phyloP scores from a whole-genome alignment of 2,329 filamentous ascomycete species.

The Trichoderma sp. region DNA sequence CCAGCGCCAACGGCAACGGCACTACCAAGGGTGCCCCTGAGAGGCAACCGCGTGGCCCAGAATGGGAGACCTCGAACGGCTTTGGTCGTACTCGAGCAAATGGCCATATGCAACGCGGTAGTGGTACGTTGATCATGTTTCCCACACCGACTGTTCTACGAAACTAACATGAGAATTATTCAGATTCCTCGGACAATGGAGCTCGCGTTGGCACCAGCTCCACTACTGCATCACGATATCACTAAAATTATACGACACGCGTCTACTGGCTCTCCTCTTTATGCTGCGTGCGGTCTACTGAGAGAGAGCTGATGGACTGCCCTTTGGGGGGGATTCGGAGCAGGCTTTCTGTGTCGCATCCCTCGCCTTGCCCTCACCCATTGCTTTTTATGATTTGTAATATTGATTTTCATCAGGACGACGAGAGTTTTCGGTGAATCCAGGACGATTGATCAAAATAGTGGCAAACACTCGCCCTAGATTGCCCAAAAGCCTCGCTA shows the following conservation, averaged over 20 bases:
- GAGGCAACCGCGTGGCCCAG: constrained; percentile 66
- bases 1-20: constrained; percentile 52
- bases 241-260: constrained; percentile 35
- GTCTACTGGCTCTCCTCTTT: constrained; percentile 18
- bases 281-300: constrained; percentile 1
- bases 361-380: constrained; percentile 31
- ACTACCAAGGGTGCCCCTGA: constrained; percentile 55
- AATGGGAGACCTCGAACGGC: constrained; percentile 60
- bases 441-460: not conserved
- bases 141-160: not conserved
- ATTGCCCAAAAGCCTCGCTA: not conserved
- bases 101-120: constrained; percentile 65
- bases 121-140: constrained; percentile 51
- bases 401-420: constrained; percentile 38
- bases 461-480: not conserved
- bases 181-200: constrained; percentile 51
- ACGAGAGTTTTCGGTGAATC: constrained; percentile 33
- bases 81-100: constrained; percentile 61
- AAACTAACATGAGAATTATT: constrained; percentile 29
- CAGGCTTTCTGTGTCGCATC: constrained; percentile 26
- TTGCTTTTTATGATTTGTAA: constrained; percentile 46
- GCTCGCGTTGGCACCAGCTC: constrained; percentile 45
- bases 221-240: constrained; percentile 44
- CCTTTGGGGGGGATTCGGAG: constrained; percentile 9
- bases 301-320: constrained; percentile 24